Base-by-base conservation (phyloP, 768 basidiomycete species). In the Suillus tomentosus region DNA sequence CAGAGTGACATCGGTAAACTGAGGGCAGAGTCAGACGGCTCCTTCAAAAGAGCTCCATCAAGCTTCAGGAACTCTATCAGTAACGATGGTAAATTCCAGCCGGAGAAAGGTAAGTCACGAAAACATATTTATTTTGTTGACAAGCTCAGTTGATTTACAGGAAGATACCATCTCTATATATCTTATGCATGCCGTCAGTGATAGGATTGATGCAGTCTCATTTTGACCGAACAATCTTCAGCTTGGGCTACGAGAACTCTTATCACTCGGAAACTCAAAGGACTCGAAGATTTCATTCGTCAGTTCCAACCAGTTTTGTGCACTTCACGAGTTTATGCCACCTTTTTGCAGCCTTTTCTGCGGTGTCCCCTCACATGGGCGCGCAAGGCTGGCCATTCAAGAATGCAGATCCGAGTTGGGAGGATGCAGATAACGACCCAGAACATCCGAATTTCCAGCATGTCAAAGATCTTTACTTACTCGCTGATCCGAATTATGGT, bases 241-340 rank as follows among this genome's bases (percentile, higher is more conserved):
- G 91, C 96, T 10, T 99, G 96, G 96, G 96, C 96, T 0, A 94
- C 94, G 31, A 84, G 96, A 68, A 86, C 95, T 5, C 80, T 97
- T 66, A 97, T 99, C 69, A 81, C 90, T 4, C 84, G 96, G 68
- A 88, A 94, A 77, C 83, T 99, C 70, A 99, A 99, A 75, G 95
- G 96, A 2, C 82, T 99, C 27, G 91, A 99, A 67, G 82, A 89
- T 31, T 79, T 92, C 65, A 86, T 99, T 64, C 80, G 95, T 93
- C 67, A 72, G 90, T 79, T 17, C 31, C 3, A 59, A 48, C 22
- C 48, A 47, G 19, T 61, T 61, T 37, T 8, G 15, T 40, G 31
- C 39, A 31, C 56, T 37, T 24, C 42, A 43, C 42, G 24, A 47
- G 39, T 45, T 39, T 34, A 14, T 58, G 15, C 22, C 8, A 1